A percentile compares a stretch with the other conserved stretches of the same genome.
These are phyloP conservation scores for Flaveria sonorensis DNA, from an alignment of 129 eudicot species.

Conservation along the genomic window DNA sequence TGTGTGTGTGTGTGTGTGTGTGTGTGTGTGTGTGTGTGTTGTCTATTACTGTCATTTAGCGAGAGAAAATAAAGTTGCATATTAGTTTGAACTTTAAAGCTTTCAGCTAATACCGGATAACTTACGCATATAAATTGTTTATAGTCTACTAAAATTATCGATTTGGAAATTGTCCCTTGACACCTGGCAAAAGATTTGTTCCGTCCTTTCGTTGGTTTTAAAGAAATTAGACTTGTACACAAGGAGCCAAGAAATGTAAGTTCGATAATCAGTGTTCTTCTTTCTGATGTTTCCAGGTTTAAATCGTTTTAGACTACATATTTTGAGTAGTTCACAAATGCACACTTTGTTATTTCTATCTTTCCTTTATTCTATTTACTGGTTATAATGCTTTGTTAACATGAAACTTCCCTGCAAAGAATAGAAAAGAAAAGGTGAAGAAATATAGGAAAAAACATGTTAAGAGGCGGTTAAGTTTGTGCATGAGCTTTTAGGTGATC, in stretches of 20 bases:
- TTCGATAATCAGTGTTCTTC: slow-evolving; percentile 9
- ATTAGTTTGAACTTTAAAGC: no score
- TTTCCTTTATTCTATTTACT: slow-evolving; percentile 3
- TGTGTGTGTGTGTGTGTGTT: no score
- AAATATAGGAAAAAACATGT: background rate
- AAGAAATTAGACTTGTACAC: slow-evolving; percentile 82
- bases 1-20: no score
- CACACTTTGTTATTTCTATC: background rate
- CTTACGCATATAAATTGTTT: slow-evolving; percentile 3
- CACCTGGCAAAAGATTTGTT: slow-evolving; percentile 62
- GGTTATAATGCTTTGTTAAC: slow-evolving; percentile 2
- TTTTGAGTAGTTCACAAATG: slow-evolving; percentile 7
- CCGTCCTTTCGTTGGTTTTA: slow-evolving; percentile 84
- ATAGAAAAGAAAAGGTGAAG: background rate
- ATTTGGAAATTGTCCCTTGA: slow-evolving; percentile 44
- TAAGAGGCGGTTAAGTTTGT: background rate
- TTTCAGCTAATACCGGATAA: background rate
- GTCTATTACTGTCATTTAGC: no score
- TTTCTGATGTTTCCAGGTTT: background rate
- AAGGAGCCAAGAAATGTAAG: slow-evolving; percentile 95
- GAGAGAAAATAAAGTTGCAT: no score
- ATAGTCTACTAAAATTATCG: background rate
- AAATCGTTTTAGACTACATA: background rate
- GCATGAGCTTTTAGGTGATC: background rate
- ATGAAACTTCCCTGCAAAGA: background rate